Base-by-base conservation (phyloP, 2,329 filamentous ascomycete species). In the Colletotrichum australisinense region DNA sequence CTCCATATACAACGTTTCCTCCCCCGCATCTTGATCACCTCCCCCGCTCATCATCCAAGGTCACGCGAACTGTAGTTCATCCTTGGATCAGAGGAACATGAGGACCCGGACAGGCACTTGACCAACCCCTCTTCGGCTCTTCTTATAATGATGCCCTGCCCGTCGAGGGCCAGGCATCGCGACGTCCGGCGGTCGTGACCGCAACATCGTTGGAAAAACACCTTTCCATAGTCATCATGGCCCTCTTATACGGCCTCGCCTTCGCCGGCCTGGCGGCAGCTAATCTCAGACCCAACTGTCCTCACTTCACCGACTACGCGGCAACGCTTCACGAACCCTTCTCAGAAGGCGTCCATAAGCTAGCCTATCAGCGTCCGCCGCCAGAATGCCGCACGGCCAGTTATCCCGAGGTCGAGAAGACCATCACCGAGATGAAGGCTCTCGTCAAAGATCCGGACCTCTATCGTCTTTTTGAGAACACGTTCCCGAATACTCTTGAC, bases 301-400 rank as follows among this genome's bases (percentile, higher is more conserved):
- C 82, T 30, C 78, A 79, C 55, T 84, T 81, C 70, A 80, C 81
- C 62, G 68, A 79, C 63, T 84, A 83, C 63, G 81, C 82, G 24
- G 72, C 69, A 16, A 59, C 80, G 12, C 76, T 75, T 24, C 93
- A 96, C 80, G 84, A 88, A 46, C 96, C 96, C 1, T 91, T 92
- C 78, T 97, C 94, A 76, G 83, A 88, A n/a, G 95, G 96, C 14
- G 91, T 90, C 8, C 89, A 97, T 80, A 86, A 90, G 69, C 90
- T 98, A 9, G 93, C 95, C 1, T 97, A 89, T 81, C 95, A 97
- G 85, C 90, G 96, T 32, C 96, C 96, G 0, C 88, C 88, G 1
- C 85, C 88, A 64, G 88, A 90, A 78, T 98, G 95, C 81, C 93
- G 95, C 64, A 97, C 94, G 1, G 97, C 97, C 85, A 90, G 90